Percentiles rank a stretch among this genome's conserved stretches.
Evolutionary conservation across 2,329 filamentous ascomycete genomes (phyloP).

Genomic region (Aspergillus sp.): DNA sequence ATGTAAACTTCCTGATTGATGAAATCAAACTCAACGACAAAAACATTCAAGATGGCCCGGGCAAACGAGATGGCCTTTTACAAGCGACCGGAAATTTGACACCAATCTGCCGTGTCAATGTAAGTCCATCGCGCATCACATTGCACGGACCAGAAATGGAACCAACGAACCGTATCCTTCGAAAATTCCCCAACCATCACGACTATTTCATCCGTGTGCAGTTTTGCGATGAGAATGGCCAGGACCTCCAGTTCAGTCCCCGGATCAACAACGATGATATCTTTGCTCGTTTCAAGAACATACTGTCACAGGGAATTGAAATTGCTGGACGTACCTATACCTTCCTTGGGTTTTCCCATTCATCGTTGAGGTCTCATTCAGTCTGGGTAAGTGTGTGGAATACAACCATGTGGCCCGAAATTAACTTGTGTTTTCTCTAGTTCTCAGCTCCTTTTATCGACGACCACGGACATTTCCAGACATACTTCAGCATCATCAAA

Average conservation of each 20-base stretch:
- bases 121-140: constrained; percentile 54
- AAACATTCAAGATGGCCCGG: constrained; percentile 16
- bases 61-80: constrained; percentile 11
- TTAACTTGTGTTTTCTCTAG: constrained; percentile 5
- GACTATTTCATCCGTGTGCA: constrained; percentile 21
- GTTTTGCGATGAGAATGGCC: constrained; percentile 21
- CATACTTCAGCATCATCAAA: constrained; percentile 38
- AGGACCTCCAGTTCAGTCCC: constrained; percentile 15
- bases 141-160: constrained; percentile 55
- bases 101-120: constrained; percentile 49
- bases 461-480: constrained; percentile 23
- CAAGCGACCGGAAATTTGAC: constrained; percentile 36
- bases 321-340: constrained; percentile 60
- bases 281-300: constrained; percentile 51
- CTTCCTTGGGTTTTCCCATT: constrained; percentile 77
- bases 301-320: constrained; percentile 56
- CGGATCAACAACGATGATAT: constrained; percentile 13
- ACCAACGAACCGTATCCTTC: constrained; percentile 24
- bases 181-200: constrained; percentile 18
- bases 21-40: constrained; percentile 40
- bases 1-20: constrained; percentile 35
- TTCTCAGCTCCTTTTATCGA: constrained; percentile 45
- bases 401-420: too few species aligned
- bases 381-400: constrained; percentile 48
- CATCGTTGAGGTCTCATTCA: constrained; percentile 66